Base-by-base conservation (phyloP, 805 yeast genomes). In the Kluyveromyces siamensis region DNA sequence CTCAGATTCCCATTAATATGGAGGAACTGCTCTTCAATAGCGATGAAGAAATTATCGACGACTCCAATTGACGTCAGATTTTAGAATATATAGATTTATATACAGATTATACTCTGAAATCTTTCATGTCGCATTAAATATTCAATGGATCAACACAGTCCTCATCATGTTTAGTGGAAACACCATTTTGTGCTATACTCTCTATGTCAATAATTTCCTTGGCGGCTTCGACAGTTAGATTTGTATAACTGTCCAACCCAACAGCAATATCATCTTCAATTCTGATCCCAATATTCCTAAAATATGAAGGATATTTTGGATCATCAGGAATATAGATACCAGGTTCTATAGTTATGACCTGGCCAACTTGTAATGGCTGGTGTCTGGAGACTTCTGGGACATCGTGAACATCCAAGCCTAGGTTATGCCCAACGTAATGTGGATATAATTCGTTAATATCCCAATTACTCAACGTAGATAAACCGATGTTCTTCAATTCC, bases 311-410 rank as follows among this genome's bases (percentile, higher is more conserved):
- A 75, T 83, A 91, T 50, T 71, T 72, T 25, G 61, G 55, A 48
- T 76, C 80, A 55, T 77, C 73, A 1, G 99, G 98, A 40, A 95
- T 77, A 63, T 93, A 93, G 27, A 93, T 75, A 27, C 99, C 99
- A 0, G 99, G 99, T 64, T 95, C 99, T 21, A 95, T 80, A 1
- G 99, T 93, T 44, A 93, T 73, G 4, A 91, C 97, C 62, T 88
- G 95, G 19, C 90, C 90, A 18, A 72, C 70, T 42, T 67, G 67
- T 43, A 93, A 63, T 33, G 69, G 69, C 19, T 74, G 72, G 48
- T 70, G 71, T 53, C 88, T 73, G 2, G 91, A 76, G 38, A 73
- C 74, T 2, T 73, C 65, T 5, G 95, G 95, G 37, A 80, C 73
- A 61, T 87, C 96, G 66, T 87, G 96, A 25, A 90, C 85, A 59